Evolutionary conservation across 2,329 filamentous ascomycete species (phyloP), one percentile per base, ranked within the genome.

Genomic region (Scedosporium apiospermum): DNA sequence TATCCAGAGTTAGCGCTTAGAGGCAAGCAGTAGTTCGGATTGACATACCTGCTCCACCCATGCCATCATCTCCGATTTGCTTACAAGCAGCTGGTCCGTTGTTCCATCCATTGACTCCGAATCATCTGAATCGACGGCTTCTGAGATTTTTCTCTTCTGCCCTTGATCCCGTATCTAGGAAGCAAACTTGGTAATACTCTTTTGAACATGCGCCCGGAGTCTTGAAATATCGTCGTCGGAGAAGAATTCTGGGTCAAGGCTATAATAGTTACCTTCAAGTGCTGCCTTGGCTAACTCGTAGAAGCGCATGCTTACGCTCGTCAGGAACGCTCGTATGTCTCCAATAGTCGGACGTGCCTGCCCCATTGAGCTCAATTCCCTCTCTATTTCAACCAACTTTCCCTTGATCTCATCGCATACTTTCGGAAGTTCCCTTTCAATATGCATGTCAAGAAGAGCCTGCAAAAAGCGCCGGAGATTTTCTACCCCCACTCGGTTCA

Each of bases 351-450:
- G 53, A 18, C 66, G 66, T 61, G 66, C 63, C 5, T 55, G 63
- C 3, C 66, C 67, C 18, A 69, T 53, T 38, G 4, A 42, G 21
- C 21, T 38, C 6, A 68, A 58, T 44, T 65, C 61, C 16, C 41
- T 46, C 30, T 66, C 62, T 46, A 53, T 64, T n/a, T 58, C n/a
- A 26, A 6, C 46, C 1, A 69, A 51, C 1, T 53, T 62, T 2
- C 63, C 66, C 27, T 62, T 68, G 51, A 69, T 68, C 49, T 71
- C 69, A 4, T 63, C 59, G 10, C 62, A 65, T 12, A 70, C 67
- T 21, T 67, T 69, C 5, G 69, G 70, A 14, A 73, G 53, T 57
- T 74, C 71, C 16, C 63, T 66, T 44, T 70, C 67, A 53, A 73
- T 71, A 51, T 72, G 70, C 3, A 64, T 53, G 57, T 69, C 68